Base-by-base conservation (phyloP, 768 basidiomycete species). In the Lepiota venenata region DNA sequence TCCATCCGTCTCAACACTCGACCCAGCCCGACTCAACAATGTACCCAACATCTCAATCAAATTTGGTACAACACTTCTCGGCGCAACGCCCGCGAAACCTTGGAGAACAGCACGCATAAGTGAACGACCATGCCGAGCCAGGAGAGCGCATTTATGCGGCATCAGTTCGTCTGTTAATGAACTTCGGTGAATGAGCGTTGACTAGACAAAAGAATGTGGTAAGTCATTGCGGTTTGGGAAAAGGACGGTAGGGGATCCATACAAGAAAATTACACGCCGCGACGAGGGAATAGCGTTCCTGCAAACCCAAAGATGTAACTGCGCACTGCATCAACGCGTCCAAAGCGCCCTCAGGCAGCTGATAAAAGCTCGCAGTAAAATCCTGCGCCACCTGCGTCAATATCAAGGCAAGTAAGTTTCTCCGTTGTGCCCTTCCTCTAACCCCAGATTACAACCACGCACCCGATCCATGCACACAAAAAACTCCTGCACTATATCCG, bases 401-500 rank as follows among this genome's bases (percentile, higher is more conserved):
- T 25, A 25, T 25, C 25, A 25, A 36, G 3, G 9, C 20, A 12
- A 32, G 38, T 21, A 15, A 15, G 36, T 39, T 16, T 4, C 39
- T 20, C 40, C 72, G 65, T 72, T 72, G 18, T 47, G n/a, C 18
- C 46, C 10, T n/a, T 32, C 22, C 44, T 29, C n/a, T 39, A 22
- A 27, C 25, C 21, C n/a, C 27, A 16, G 55, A 51, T 0, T 39
- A 12, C 54, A 27, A 5, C 22, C 15, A 74, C 80, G 44, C 57
- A 91, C 90, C 42, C 82, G 78, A 42, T 92, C 90, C 75, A 90
- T 79, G 64, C 85, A 94, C 8, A 77, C 77, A 69, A 95, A 96
- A 68, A 94, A 95, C 21, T 84, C 85, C 64, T 93, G 92, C 14
- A 93, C 91, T 22, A 96, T 82, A 65, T 96, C 94, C 0, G 94